phyloP scores from a whole-genome alignment of 2,329 filamentous ascomycete species.

The Fusarium pininemorale region DNA sequence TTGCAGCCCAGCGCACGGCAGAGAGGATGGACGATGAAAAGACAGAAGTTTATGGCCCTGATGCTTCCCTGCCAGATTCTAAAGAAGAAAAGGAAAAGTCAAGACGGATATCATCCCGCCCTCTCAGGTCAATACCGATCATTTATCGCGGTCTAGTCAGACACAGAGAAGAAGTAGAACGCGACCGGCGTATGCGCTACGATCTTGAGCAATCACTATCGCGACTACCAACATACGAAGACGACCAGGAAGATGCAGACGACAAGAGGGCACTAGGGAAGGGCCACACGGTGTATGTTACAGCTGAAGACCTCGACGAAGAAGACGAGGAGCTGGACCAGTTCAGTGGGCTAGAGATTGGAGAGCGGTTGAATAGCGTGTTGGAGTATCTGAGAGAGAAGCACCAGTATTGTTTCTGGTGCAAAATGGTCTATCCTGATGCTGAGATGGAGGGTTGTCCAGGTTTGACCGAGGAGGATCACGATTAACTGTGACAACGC shows the following conservation, averaged over 20 bases:
- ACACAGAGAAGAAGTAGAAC: slow-evolving; percentile 74
- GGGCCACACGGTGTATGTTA: slow-evolving; percentile 61
- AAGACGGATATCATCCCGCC: slow-evolving; percentile 55
- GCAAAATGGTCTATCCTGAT: slow-evolving; percentile 83
- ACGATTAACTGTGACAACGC: slow-evolving; percentile 54
- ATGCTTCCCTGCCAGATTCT: slow-evolving; percentile 26
- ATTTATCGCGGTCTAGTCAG: slow-evolving; percentile 82
- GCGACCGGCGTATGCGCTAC: slow-evolving; percentile 70
- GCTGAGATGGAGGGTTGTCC: slow-evolving; percentile 86
- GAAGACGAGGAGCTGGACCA: slow-evolving; percentile 83
- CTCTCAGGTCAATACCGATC: slow-evolving; percentile 75
- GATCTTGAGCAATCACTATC: slow-evolving; percentile 73
- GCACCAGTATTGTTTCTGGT: slow-evolving; percentile 94
- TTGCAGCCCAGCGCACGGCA: slow-evolving; percentile 82
- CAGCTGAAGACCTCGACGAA: slow-evolving; percentile 76
- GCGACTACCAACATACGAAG: slow-evolving; percentile 72
- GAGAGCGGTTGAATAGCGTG: slow-evolving; percentile 72
- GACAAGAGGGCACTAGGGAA: slow-evolving; percentile 75
- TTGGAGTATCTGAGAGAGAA: slow-evolving; percentile 75
- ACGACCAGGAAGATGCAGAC: slow-evolving; percentile 75
- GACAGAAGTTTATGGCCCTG: not conserved
- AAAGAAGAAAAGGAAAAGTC: slow-evolving; percentile 41
- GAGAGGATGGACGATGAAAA: slow-evolving; percentile 76
- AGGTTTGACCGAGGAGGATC: slow-evolving; percentile 85
- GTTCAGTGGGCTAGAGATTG: slow-evolving; percentile 75